Evolutionary conservation across 306 rosid species (phyloP).

Genomic region (Vigna radiata): DNA sequence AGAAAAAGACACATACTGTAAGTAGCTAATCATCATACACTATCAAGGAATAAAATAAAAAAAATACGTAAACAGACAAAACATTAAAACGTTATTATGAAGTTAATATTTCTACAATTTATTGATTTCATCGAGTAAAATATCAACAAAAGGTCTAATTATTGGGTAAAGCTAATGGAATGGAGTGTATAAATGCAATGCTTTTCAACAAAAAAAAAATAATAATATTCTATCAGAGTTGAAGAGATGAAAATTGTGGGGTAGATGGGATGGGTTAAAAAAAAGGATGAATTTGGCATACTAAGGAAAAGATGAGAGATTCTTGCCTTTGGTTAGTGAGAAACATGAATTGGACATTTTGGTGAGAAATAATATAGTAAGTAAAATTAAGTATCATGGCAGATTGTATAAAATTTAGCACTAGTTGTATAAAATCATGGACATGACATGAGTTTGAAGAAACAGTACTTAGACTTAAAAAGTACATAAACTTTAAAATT

Average conservation of each 20-base stretch:
- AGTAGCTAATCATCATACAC: constrained; percentile 7
- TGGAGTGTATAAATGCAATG: constrained; percentile 10
- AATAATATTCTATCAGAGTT: constrained; percentile 7
- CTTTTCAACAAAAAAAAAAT: not conserved
- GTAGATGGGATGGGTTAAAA: not conserved
- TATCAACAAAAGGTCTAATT: constrained; percentile 20
- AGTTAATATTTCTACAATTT: constrained; percentile 9
- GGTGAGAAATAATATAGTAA: too few species aligned
- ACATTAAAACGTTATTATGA: constrained; percentile 5
- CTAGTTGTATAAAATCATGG: too few species aligned
- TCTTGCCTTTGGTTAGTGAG: not conserved
- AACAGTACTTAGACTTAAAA: too few species aligned
- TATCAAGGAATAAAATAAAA: constrained; percentile 2
- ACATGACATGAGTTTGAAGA: too few species aligned
- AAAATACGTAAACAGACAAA: not conserved
- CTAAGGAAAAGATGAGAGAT: not conserved
- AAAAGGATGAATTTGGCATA: not conserved
- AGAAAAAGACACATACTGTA: constrained; percentile 7
- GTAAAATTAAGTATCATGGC: too few species aligned
- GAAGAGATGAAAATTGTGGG: not conserved
- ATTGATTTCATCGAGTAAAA: not conserved
- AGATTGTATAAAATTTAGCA: too few species aligned
- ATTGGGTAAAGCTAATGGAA: not conserved
- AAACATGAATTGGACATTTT: too few species aligned
- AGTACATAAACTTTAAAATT: too few species aligned